Conservation (phyloP, 352 stramenopile species). For the Phytophthora pistaciae region DNA sequence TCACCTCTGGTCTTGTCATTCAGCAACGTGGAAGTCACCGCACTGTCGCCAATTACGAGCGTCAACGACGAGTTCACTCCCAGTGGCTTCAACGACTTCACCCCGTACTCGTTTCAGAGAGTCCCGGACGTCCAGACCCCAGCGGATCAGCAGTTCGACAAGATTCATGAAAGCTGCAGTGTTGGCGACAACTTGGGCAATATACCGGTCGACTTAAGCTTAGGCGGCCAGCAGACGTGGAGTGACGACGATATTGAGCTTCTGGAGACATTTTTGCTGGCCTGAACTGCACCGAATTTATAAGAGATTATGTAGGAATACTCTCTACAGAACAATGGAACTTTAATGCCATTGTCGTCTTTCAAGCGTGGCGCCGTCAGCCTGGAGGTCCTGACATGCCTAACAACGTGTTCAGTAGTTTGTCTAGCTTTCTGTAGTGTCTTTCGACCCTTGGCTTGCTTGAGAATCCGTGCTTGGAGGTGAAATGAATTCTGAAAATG, state of each 20-base stretch:
- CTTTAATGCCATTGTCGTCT: no score
- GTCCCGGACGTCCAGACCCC: conserved; percentile 24
- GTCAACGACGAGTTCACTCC: conserved; percentile 43
- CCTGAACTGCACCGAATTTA: conserved; percentile 30
- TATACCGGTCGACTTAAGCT: conserved; percentile 54
- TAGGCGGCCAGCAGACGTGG: conserved; percentile 67
- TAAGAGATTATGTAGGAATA: no score
- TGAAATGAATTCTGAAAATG: no score
- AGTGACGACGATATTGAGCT: conserved; percentile 86
- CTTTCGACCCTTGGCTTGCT: no score
- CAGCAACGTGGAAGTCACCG: background rate
- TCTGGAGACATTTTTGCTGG: conserved; percentile 74
- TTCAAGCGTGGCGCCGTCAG: no score
- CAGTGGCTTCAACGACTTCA: conserved; percentile 74
- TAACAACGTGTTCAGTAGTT: no score
- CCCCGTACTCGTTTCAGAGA: conserved; percentile 55
- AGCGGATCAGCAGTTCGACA: conserved; percentile 5
- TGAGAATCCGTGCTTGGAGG: no score
- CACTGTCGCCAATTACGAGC: background rate
- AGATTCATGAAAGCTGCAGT: conserved; percentile 38
- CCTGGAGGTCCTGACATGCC: no score
- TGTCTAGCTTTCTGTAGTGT: no score
- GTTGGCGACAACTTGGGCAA: conserved; percentile 46
- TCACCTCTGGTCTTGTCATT: conserved; percentile 30
- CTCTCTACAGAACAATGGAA: no score